Conservation (phyloP, 1,139 yeast species). For the Spathaspora sp. region DNA sequence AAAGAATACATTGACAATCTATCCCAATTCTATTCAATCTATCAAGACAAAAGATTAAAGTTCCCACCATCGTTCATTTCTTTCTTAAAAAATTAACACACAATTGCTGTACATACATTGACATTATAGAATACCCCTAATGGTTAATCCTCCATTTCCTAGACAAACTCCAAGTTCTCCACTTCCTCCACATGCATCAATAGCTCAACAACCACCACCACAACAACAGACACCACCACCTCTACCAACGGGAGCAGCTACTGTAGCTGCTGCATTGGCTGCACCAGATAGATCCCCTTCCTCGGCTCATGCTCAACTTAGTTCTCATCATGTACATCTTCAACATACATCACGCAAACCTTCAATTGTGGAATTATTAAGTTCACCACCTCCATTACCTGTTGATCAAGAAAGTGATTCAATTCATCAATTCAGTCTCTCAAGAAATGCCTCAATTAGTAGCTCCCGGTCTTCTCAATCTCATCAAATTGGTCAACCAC, state of each 20-base stretch:
- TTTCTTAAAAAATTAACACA: too few species aligned
- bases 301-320: constrained; percentile 1
- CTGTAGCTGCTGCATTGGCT: background rate
- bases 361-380: constrained; percentile 78
- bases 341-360: constrained; percentile 50
- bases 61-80: background rate
- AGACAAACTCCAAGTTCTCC: constrained; percentile 7
- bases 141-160: constrained; percentile 6
- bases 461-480: constrained; percentile 22
- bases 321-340: constrained; percentile 1
- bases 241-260: too few species aligned
- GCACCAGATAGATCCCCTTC: constrained; percentile 1
- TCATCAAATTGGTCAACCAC: constrained; percentile 10
- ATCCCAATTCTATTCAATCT: background rate
- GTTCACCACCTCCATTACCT: constrained; percentile 79
- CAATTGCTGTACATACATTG: background rate
- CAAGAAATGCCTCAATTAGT: constrained; percentile 43
- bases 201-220: background rate
- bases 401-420: constrained; percentile 27
- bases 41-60: too few species aligned
- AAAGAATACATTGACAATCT: background rate
- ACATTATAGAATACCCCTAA: background rate
- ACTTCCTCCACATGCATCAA: constrained; percentile 3
- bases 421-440: constrained; percentile 38
- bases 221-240: background rate